Percentiles rank a stretch among this genome's conserved stretches.
Conservation (phyloP, 352 stramenopile species). For the Pythium chondricola region DNA sequence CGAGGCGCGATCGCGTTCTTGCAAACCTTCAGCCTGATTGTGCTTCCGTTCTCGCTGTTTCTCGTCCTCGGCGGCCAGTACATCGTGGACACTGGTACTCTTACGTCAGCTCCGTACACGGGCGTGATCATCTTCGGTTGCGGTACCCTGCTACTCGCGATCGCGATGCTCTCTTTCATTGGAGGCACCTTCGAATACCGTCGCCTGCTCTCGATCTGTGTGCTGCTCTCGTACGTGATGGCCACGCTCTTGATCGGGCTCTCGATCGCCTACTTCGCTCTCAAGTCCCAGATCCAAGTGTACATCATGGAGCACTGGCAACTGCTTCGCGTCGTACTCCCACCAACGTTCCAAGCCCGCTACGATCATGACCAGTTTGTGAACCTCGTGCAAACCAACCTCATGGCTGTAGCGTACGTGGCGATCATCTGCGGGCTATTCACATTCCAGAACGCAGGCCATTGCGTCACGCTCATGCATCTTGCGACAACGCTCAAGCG, state of each 20-base stretch:
- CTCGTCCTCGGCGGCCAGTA: constrained; percentile 68
- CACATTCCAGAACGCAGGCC: constrained; percentile 37
- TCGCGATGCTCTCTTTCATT: constrained; percentile 62
- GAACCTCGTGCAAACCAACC: constrained; percentile 41
- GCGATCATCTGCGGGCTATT: constrained; percentile 53
- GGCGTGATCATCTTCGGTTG: constrained; percentile 59
- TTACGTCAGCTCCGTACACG: constrained; percentile 62
- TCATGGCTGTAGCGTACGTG: constrained; percentile 52
- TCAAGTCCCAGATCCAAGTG: constrained; percentile 38
- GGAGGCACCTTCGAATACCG: constrained; percentile 75
- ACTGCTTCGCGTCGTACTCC: constrained; percentile 50
- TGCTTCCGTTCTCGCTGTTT: constrained; percentile 59
- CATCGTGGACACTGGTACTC: constrained; percentile 56
- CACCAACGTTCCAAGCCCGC: constrained; percentile 53
- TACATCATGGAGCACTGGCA: constrained; percentile 56
- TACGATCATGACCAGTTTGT: constrained; percentile 70
- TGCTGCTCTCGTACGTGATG: constrained; percentile 49
- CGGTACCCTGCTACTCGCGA: constrained; percentile 41
- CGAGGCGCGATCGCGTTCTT: constrained; percentile 52
- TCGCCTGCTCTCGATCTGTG: constrained; percentile 61
- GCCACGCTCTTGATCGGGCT: constrained; percentile 41
- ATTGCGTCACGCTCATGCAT: constrained; percentile 50
- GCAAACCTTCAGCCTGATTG: constrained; percentile 64
- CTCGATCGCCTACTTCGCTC: constrained; percentile 50
- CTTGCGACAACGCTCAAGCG: constrained; percentile 48